These are phyloP conservation scores for Pyricularia sp. DNA, from an alignment of 2,329 filamentous ascomycete species.

Conservation along the genomic window DNA sequence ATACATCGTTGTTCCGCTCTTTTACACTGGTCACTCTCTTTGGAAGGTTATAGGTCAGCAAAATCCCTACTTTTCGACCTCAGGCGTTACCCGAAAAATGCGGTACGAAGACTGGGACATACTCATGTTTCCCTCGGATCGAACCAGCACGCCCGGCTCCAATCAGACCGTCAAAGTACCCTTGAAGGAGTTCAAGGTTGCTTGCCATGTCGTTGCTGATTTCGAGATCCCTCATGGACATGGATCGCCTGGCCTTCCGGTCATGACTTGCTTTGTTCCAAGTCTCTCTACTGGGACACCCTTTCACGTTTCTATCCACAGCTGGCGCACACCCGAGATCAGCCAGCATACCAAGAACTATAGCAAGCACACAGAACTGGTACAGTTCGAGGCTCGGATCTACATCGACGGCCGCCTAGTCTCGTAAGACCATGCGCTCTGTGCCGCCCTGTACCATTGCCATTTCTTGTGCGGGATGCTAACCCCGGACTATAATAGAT, in stretches of 20 bases:
- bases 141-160: background rate
- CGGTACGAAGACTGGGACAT: constrained; percentile 81
- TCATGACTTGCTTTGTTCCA: constrained; percentile 59
- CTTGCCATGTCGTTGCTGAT: constrained; percentile 56
- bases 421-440: constrained; percentile 28
- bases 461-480: background rate
- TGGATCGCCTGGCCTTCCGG: constrained; percentile 41
- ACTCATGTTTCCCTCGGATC: constrained; percentile 53
- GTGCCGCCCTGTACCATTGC: background rate
- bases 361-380: constrained; percentile 40
- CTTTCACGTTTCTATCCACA: constrained; percentile 64
- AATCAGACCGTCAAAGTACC: constrained; percentile 47
- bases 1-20: background rate
- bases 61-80: background rate
- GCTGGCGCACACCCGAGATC: constrained; percentile 50
- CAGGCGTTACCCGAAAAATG: constrained; percentile 39
- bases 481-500: constrained; percentile 23
- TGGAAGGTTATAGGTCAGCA: background rate
- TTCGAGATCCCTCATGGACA: constrained; percentile 38
- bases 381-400: constrained; percentile 53
- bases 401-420: constrained; percentile 54
- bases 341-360: constrained; percentile 44
- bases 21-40: background rate
- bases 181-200: constrained; percentile 69
- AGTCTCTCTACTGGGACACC: constrained; percentile 42